Evolutionary conservation across 139 green algal genomes (phyloP).

Genomic region (Monoraphidium neglectum): DNA sequence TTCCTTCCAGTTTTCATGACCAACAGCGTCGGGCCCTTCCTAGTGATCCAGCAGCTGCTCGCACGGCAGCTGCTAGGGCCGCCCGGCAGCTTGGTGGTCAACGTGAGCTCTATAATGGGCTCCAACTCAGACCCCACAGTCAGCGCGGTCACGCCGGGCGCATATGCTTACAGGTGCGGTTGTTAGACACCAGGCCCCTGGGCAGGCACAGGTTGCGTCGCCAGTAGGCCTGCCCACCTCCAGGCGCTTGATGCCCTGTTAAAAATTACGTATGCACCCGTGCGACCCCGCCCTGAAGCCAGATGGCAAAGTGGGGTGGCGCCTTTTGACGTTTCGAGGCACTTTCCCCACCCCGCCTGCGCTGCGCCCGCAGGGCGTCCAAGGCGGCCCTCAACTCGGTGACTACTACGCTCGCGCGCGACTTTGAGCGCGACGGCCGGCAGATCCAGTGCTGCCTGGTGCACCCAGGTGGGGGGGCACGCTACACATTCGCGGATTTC

Average conservation of each 20-base stretch:
- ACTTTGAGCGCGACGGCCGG: conserved; percentile 5
- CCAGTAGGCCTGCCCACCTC: no score
- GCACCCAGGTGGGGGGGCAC: conserved; percentile 20
- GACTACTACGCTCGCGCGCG: conserved; percentile 27
- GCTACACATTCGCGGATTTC: no score
- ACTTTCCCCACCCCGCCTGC: no score
- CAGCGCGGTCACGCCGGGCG: conserved; percentile 21
- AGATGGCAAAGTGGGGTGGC: no score
- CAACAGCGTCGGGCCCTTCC: conserved; percentile 57
- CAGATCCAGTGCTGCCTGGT: conserved; percentile 18
- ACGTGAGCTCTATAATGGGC: conserved; percentile 50
- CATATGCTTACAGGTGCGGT: conserved; percentile 42
- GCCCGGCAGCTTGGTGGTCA: conserved; percentile 39
- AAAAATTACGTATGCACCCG: no score
- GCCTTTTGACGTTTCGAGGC: no score
- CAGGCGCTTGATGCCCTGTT: no score
- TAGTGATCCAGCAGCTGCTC: conserved; percentile 55
- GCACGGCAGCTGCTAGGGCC: conserved; percentile 27
- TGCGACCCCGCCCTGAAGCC: no score
- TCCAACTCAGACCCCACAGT: conserved; percentile 42
- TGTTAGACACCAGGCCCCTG: no score
- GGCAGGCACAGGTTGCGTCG: no score
- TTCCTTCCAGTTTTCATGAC: conserved; percentile 45
- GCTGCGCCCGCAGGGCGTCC: conserved; percentile 14
- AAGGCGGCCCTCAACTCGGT: conserved; percentile 48